phyloP scores from a whole-genome alignment of 1,139 yeast species.

The Taphrina flavorubra region DNA sequence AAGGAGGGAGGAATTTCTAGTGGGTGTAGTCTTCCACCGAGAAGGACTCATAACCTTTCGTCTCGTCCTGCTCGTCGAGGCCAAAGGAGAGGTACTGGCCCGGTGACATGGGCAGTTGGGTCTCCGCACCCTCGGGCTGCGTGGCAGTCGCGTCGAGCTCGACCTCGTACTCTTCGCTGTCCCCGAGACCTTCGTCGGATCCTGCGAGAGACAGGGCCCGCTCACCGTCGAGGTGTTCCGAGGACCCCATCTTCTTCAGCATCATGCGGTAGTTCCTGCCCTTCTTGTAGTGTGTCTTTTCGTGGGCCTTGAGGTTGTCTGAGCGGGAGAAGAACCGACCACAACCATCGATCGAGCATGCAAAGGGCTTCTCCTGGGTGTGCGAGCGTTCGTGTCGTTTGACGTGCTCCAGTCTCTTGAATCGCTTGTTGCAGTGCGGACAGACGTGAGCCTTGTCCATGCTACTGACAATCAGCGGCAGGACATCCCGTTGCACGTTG shows the following conservation, averaged over 20 bases:
- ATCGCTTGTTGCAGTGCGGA: constrained; percentile 38
- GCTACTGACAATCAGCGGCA: constrained; percentile 32
- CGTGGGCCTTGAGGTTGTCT: constrained; percentile 93
- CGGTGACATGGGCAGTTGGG: constrained; percentile 7
- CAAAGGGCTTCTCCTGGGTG: constrained; percentile 87
- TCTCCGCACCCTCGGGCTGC: constrained; percentile 11
- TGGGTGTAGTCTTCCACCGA: constrained; percentile 16
- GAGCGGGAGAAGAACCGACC: constrained; percentile 85
- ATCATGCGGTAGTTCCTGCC: constrained; percentile 38
- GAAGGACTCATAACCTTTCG: constrained; percentile 4
- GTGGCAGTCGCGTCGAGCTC: constrained; percentile 9
- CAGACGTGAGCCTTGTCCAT: constrained; percentile 42
- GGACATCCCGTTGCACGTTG: constrained; percentile 28
- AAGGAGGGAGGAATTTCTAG: not conserved
- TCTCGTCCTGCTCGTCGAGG: constrained; percentile 17
- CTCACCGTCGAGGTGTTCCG: constrained; percentile 21
- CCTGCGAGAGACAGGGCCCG: not conserved
- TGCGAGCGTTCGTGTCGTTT: constrained; percentile 73
- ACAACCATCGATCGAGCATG: constrained; percentile 84
- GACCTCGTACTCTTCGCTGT: constrained; percentile 24
- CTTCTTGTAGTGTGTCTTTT: constrained; percentile 64
- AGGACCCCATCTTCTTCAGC: constrained; percentile 20
- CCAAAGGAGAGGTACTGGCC: constrained; percentile 20
- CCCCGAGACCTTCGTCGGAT: constrained; percentile 28
- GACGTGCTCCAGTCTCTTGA: constrained; percentile 64